A percentile compares a stretch with the other conserved stretches of the same genome.
Evolutionary conservation across 495 filamentous ascomycete species (phyloP).

Genomic region (Filosporella fistucella): DNA sequence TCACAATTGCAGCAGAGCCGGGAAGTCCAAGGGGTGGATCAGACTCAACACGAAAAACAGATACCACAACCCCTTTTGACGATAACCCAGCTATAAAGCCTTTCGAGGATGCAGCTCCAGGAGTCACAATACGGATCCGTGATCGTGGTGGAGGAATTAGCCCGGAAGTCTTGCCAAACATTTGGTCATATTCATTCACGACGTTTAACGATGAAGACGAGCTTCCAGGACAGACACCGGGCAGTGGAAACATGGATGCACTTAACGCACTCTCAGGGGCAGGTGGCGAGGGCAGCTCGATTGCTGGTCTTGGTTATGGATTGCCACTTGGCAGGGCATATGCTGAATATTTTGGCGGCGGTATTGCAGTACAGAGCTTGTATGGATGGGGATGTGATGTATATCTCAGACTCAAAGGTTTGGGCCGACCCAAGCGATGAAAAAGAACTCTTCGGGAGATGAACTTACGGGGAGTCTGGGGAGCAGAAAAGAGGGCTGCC

Average conservation of each 20-base stretch:
- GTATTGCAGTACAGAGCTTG: conserved; percentile 89
- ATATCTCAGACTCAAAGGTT: conserved; percentile 76
- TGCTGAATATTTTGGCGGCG: conserved; percentile 96
- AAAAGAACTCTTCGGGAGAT: too few species aligned
- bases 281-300: conserved; percentile 64
- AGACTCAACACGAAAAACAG: too few species aligned
- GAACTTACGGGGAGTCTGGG: too few species aligned
- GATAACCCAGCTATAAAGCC: conserved; percentile 43
- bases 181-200: conserved; percentile 95
- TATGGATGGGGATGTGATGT: conserved; percentile 91
- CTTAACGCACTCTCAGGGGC: conserved; percentile 67
- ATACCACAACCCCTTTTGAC: too few species aligned
- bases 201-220: conserved; percentile 75
- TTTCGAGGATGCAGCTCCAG: conserved; percentile 62
- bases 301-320: conserved; percentile 92
- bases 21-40: not conserved
- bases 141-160: conserved; percentile 92
- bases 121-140: conserved; percentile 91
- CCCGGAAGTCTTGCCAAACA: conserved; percentile 74
- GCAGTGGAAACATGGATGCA: conserved; percentile 54
- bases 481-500: too few species aligned
- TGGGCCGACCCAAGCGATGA: conserved; percentile 47
- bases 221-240: conserved; percentile 27
- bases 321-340: conserved; percentile 89
- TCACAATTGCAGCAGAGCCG: conserved; percentile 87